These are phyloP conservation scores for Mycosarcoma mackinlayi DNA, from an alignment of 1,284 basidiomycete species.

Conservation along the genomic window DNA sequence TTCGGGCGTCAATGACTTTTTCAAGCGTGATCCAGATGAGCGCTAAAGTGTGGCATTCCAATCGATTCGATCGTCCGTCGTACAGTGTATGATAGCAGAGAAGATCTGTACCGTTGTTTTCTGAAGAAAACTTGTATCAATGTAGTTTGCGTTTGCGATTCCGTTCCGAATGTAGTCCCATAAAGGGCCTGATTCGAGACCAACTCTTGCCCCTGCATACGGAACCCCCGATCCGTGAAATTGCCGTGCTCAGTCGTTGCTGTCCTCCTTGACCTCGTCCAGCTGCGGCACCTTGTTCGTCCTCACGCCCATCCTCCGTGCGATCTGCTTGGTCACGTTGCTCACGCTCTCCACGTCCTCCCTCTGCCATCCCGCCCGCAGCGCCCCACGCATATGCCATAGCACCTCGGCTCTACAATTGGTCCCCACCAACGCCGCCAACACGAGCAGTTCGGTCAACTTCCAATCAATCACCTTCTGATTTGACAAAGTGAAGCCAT, in stretches of 20 bases:
- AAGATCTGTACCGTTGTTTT: not conserved
- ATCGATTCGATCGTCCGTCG: slow-evolving; percentile 7
- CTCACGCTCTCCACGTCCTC: slow-evolving; percentile 21
- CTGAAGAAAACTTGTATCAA: too few species aligned
- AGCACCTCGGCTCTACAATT: slow-evolving; percentile 28
- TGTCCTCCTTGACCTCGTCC: slow-evolving; percentile 23
- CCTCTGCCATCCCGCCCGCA: slow-evolving; percentile 28
- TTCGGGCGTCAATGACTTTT: slow-evolving; percentile 25
- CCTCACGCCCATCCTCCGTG: slow-evolving; percentile 7
- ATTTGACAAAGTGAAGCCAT: slow-evolving; percentile 33
- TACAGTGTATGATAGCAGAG: slow-evolving; percentile 6
- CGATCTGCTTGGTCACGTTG: slow-evolving; percentile 3
- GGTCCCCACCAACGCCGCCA: slow-evolving; percentile 26
- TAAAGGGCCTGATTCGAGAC: too few species aligned
- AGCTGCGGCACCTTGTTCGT: slow-evolving; percentile 20
- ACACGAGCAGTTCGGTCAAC: slow-evolving; percentile 21
- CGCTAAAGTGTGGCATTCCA: not conserved
- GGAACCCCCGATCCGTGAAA: too few species aligned
- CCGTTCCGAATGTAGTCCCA: too few species aligned
- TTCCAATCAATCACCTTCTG: slow-evolving; percentile 22
- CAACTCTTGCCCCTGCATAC: too few species aligned
- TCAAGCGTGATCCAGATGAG: slow-evolving; percentile 25
- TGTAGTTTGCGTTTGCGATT: too few species aligned
- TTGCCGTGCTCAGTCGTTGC: slow-evolving; percentile 18
- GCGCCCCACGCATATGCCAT: slow-evolving; percentile 43